These are phyloP conservation scores for Globisporangium emineosum DNA, from an alignment of 352 stramenopile species.

Conservation along the genomic window DNA sequence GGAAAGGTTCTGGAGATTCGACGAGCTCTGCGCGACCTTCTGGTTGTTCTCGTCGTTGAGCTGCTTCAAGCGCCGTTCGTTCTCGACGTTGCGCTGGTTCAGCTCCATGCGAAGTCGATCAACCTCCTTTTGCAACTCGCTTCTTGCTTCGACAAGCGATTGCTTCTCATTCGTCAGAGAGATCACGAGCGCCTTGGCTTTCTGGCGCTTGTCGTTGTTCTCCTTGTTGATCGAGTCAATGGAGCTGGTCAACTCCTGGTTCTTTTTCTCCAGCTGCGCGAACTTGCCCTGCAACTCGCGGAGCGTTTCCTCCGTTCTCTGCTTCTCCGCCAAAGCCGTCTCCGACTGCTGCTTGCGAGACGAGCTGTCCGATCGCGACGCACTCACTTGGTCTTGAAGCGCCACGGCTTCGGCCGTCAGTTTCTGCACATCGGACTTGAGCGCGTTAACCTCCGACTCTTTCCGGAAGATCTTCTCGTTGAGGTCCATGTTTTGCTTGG, in stretches of 20 bases:
- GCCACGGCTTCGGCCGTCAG: conserved; percentile 37
- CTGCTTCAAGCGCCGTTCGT: conserved; percentile 58
- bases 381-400: conserved; percentile 38
- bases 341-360: conserved; percentile 41
- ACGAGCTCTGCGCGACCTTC: conserved; percentile 36
- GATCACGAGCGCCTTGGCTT: conserved; percentile 65
- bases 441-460: conserved; percentile 39
- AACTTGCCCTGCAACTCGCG: conserved; percentile 36
- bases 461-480: conserved; percentile 56
- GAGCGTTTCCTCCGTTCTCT: conserved; percentile 36
- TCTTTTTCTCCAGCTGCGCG: conserved; percentile 49
- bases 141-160: conserved; percentile 37
- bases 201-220: conserved; percentile 65
- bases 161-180: conserved; percentile 69
- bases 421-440: conserved; percentile 45
- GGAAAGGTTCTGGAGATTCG: conserved; percentile 44
- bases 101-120: conserved; percentile 74
- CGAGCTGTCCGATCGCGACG: conserved; percentile 41
- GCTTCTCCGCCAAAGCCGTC: conserved; percentile 39
- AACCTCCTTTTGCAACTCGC: conserved; percentile 57
- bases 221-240: conserved; percentile 52
- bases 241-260: conserved; percentile 39
- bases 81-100: conserved; percentile 74
- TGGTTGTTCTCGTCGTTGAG: conserved; percentile 57
- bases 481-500: conserved; percentile 50